Evolutionary conservation across 1,284 basidiomycete species (phyloP).

Genomic region (Athelia sp.): DNA sequence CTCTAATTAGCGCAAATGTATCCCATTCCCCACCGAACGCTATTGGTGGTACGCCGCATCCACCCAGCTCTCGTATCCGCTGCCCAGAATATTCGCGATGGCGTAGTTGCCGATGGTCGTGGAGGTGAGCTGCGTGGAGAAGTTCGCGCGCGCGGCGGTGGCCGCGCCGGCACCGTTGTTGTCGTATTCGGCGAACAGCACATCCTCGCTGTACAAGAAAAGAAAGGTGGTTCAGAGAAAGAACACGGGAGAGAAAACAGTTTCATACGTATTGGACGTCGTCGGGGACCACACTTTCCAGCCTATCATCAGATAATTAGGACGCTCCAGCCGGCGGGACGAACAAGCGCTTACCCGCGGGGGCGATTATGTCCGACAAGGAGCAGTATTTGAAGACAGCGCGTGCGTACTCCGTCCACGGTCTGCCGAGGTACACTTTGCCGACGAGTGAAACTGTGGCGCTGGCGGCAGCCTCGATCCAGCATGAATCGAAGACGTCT

Average conservation of each 20-base stretch:
- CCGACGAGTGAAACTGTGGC: conserved; percentile 16
- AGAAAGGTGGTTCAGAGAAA: neutral
- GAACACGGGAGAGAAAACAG: too few species aligned
- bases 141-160: conserved; percentile 19
- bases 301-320: conserved; percentile 22
- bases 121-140: conserved; percentile 20
- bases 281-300: conserved; percentile 23
- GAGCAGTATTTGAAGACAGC: neutral
- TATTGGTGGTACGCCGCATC: too few species aligned
- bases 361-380: neutral
- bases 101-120: conserved; percentile 14
- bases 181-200: conserved; percentile 23
- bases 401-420: conserved; percentile 21
- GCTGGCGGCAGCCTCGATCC: conserved; percentile 14
- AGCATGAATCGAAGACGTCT: conserved; percentile 20
- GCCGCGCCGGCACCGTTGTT: conserved; percentile 21
- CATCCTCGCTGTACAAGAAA: conserved; percentile 9
- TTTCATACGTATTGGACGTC: conserved; percentile 17
- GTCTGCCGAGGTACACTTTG: conserved; percentile 26
- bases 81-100: conserved; percentile 22
- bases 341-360: conserved; percentile 10
- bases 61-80: conserved; percentile 21
- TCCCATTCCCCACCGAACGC: too few species aligned
- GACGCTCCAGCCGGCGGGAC: conserved; percentile 11
- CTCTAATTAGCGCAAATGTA: too few species aligned